These are phyloP conservation scores for Phlyctochytrium bullatum DNA, from an alignment of 192 early-diverging fungal species.

Conservation along the genomic window DNA sequence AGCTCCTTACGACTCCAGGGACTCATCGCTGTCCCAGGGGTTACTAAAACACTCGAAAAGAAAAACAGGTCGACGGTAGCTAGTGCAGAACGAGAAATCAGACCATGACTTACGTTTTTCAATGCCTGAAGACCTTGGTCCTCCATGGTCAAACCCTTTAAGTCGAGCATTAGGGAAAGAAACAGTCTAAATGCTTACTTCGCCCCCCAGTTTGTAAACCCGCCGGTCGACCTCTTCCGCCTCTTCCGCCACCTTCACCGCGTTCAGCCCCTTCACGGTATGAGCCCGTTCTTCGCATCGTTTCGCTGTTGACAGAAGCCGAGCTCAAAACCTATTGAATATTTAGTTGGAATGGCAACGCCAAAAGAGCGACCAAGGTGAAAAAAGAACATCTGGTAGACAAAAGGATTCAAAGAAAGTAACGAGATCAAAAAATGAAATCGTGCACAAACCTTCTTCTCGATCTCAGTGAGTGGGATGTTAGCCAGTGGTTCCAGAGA, in stretches of 20 bases:
- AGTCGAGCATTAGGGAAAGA: too few species aligned
- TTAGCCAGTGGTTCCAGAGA: slow-evolving; percentile 40
- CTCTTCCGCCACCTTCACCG: slow-evolving; percentile 8
- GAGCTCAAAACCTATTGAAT: too few species aligned
- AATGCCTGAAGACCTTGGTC: slow-evolving; percentile 9
- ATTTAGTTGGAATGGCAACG: too few species aligned
- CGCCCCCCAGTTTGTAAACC: slow-evolving; percentile 19
- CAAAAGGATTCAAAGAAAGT: too few species aligned
- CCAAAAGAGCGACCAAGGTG: too few species aligned
- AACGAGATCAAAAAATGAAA: too few species aligned
- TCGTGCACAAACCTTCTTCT: slow-evolving; percentile 47
- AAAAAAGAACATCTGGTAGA: too few species aligned
- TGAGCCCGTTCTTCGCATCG: slow-evolving; percentile 16
- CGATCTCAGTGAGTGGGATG: slow-evolving; percentile 37
- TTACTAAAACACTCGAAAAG: too few species aligned
- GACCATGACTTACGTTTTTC: slow-evolving; percentile 2
- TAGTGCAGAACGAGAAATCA: too few species aligned
- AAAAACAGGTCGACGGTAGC: too few species aligned
- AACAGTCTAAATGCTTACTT: too few species aligned
- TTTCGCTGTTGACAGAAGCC: slow-evolving; percentile 21
- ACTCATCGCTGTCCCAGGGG: background rate
- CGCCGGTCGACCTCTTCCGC: background rate
- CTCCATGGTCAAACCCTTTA: background rate
- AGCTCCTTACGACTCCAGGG: background rate
- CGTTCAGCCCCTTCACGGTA: too few species aligned